phyloP scores from a whole-genome alignment of 352 stramenopile genomes.

The Thalassiosira sp. region DNA sequence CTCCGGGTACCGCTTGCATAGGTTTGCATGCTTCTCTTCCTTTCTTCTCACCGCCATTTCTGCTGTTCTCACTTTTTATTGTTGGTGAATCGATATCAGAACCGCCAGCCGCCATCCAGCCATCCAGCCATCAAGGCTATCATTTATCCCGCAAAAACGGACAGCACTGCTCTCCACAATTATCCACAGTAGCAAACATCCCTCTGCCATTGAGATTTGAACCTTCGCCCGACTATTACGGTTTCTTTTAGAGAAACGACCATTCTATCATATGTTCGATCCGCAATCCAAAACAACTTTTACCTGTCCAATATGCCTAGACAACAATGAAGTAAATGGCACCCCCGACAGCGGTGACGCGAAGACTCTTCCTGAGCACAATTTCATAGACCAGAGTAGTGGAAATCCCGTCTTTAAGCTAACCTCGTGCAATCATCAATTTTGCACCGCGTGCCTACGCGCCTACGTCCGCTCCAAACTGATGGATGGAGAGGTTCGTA shows the following conservation, averaged over 20 bases:
- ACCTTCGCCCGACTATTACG: not conserved
- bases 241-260: not conserved
- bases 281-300: conserved; percentile 11
- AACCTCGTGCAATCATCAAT: conserved; percentile 38
- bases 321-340: conserved; percentile 3
- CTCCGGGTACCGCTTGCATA: too few relatives aligned
- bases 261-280: not conserved
- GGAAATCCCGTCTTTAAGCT: conserved; percentile 20
- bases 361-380: not conserved
- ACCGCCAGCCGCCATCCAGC: too few relatives aligned
- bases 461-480: conserved; percentile 47
- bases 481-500: conserved; percentile 24
- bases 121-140: too few relatives aligned
- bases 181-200: too few relatives aligned
- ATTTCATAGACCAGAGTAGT: not conserved
- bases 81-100: too few relatives aligned
- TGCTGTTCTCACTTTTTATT: too few relatives aligned
- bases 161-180: too few relatives aligned
- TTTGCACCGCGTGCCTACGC: conserved; percentile 32
- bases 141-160: too few relatives aligned
- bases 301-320: conserved; percentile 38
- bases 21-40: too few relatives aligned
- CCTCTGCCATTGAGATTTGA: too few relatives aligned
- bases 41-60: too few relatives aligned
- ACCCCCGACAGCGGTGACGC: not conserved